A percentile compares a stretch with the other conserved stretches of the same genome.
phyloP scores from a whole-genome alignment of 2,329 filamentous ascomycete genomes.

The Fusarium transvaalense region DNA sequence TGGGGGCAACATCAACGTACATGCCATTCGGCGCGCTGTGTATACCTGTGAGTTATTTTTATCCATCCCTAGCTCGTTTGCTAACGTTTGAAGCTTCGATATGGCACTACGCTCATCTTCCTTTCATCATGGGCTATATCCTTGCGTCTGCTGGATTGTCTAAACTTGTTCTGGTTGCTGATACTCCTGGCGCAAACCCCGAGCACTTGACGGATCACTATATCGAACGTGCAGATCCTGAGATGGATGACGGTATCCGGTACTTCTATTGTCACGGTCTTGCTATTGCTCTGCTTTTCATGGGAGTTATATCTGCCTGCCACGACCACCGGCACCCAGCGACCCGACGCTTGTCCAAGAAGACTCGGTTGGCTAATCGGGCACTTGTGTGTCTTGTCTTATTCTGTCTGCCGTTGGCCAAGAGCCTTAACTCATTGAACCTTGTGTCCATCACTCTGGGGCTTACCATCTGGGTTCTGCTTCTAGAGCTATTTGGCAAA shows the following conservation, averaged over 20 bases:
- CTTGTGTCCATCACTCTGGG: conserved; percentile 61
- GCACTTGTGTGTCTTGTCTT: conserved; percentile 63
- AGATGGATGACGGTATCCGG: conserved; percentile 66
- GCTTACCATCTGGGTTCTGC: conserved; percentile 60
- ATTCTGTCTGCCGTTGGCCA: conserved; percentile 66
- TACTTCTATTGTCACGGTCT: conserved; percentile 76
- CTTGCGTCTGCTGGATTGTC: conserved; percentile 70
- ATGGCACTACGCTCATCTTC: conserved; percentile 69
- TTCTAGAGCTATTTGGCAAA: conserved; percentile 63
- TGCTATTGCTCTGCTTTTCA: conserved; percentile 65
- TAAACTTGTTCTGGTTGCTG: conserved; percentile 69
- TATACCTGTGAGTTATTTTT: conserved; percentile 53
- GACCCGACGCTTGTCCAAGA: conserved; percentile 63
- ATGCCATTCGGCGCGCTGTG: conserved; percentile 70
- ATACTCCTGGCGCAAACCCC: conserved; percentile 61
- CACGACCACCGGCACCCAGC: conserved; percentile 68
- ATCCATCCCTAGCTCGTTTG: neutral
- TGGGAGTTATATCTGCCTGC: conserved; percentile 65
- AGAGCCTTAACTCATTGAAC: conserved; percentile 59
- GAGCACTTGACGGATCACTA: conserved; percentile 66
- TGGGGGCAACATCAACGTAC: conserved; percentile 65
- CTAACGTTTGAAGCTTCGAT: conserved; percentile 56
- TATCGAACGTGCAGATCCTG: conserved; percentile 59
- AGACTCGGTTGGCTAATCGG: conserved; percentile 64
- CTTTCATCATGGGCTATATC: conserved; percentile 73